Base-by-base conservation (phyloP, 805 yeast species). In the Saturnispora sanitii region DNA sequence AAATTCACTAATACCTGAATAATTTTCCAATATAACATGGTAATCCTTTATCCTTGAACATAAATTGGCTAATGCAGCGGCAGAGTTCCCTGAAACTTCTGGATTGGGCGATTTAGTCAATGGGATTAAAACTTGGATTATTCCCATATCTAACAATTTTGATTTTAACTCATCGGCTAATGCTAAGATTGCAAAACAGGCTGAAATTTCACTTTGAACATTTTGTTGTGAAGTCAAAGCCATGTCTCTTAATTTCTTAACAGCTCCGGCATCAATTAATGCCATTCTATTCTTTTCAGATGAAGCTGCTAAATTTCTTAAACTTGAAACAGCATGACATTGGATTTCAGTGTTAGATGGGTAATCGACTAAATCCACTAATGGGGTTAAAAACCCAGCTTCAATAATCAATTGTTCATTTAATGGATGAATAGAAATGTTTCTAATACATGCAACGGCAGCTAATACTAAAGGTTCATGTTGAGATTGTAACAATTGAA, bases 11-110 rank as follows among this genome's bases (percentile, higher is more conserved):
- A 92, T 80, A 43, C 97, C 97, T 45, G 85, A 87, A 94, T 96
- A 92, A 49, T 79, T 73, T 41, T 75, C 72, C 43, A 86, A 70
- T 45, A 92, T 84, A 48, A 80, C 79, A 44, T 78, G 72, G 61
- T 88, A 88, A 52, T 85, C 88, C 52, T 74, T 75, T 28, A 90
- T 85, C 62, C 96, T 77, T 4, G 96, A 87, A 50, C 96, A 86
- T 52, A 92, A 67, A 57, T 92, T 92, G 23, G 98, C 98, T 50
- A 92, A 71, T 2, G 98, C 97, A 28, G 98, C 98, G 13, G 97
- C 98, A 2, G 95, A 83, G 62, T 92, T 92, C 43, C 98, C 98
- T 60, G 95, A 92, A 15, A 92, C 96, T 63, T 94, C 98, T 44
- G 87, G 82, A 58, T 87, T 87, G 42, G 73, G 73, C 33, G 94